Conservation (phyloP, 73 alveolate species). For the Symbiodinium pilosum region DNA sequence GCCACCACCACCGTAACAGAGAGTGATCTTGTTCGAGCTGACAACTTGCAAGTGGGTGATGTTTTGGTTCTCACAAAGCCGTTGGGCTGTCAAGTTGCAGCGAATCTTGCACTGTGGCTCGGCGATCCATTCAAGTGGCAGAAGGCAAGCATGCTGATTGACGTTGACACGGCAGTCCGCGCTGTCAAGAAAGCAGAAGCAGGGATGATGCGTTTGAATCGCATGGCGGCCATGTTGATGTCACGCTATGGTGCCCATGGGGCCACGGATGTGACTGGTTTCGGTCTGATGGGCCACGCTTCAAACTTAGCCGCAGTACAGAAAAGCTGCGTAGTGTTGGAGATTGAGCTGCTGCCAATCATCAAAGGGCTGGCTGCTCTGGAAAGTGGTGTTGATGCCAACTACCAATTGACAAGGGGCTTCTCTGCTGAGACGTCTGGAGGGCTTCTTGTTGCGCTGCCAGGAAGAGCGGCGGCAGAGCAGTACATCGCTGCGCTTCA, state of each 20-base stretch:
- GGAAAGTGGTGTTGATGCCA: constrained; percentile 74
- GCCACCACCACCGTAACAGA: constrained; percentile 35
- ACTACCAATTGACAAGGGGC: constrained; percentile 95
- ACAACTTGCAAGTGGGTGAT: constrained; percentile 97
- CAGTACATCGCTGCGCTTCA: constrained; percentile 38
- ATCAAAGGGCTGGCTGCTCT: constrained; percentile 49
- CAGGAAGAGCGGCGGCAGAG: neutral
- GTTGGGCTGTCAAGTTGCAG: constrained; percentile 97
- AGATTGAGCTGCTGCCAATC: constrained; percentile 47
- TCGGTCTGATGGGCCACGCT: constrained; percentile 99
- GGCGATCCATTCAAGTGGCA: constrained; percentile 39
- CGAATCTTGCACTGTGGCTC: constrained; percentile 96
- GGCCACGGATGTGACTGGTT: constrained; percentile 99
- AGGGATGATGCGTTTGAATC: constrained; percentile 57
- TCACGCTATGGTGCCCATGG: constrained; percentile 96
- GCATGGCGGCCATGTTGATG: constrained; percentile 44
- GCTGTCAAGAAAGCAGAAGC: constrained; percentile 40
- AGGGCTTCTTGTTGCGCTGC: constrained; percentile 27
- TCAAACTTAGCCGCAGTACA: constrained; percentile 97
- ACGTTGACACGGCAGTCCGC: constrained; percentile 61
- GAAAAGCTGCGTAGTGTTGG: neutral
- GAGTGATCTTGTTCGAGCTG: constrained; percentile 97
- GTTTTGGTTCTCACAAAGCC: constrained; percentile 98
- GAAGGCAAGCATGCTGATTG: constrained; percentile 15
- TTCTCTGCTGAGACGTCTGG: constrained; percentile 98